These are phyloP conservation scores for Breviolum minutum DNA, from an alignment of 73 alveolate species.

Conservation along the genomic window DNA sequence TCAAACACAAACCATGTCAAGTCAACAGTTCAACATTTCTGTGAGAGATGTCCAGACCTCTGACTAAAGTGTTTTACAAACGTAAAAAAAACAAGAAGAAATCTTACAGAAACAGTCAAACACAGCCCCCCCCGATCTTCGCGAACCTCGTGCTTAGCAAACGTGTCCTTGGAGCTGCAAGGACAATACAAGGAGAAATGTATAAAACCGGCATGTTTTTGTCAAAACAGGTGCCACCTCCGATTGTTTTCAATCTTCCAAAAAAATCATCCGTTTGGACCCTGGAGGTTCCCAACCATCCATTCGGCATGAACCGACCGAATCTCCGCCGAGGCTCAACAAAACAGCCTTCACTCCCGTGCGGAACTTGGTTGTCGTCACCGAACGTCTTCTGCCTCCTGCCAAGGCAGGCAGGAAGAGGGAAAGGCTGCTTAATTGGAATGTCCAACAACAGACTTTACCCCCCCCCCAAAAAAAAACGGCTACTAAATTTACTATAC, in stretches of 20 bases:
- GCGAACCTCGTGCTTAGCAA: not conserved
- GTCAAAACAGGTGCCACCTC: too few relatives aligned
- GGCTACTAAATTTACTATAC: not conserved
- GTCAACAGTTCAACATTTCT: too few relatives aligned
- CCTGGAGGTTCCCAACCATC: too few relatives aligned
- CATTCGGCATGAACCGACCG: too few relatives aligned
- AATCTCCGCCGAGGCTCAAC: constrained; percentile 45
- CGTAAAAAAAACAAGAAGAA: too few relatives aligned
- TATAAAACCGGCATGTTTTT: not conserved
- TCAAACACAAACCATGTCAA: too few relatives aligned
- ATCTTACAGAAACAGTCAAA: too few relatives aligned
- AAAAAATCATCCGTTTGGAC: too few relatives aligned
- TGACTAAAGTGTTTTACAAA: too few relatives aligned
- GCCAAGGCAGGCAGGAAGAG: not conserved
- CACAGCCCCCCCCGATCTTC: too few relatives aligned
- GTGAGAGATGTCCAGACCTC: too few relatives aligned
- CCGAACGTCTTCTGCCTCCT: not conserved
- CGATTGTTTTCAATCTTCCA: not conserved
- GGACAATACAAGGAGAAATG: too few relatives aligned
- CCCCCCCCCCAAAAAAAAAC: not conserved
- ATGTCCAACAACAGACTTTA: not conserved
- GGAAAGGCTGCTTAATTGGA: not conserved
- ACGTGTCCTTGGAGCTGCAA: not conserved
- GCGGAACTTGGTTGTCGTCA: not conserved
- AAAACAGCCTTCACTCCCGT: constrained; percentile 40